These are phyloP conservation scores for Xerocomus minutiporus DNA, from an alignment of 1,284 basidiomycete species.

Conservation along the genomic window DNA sequence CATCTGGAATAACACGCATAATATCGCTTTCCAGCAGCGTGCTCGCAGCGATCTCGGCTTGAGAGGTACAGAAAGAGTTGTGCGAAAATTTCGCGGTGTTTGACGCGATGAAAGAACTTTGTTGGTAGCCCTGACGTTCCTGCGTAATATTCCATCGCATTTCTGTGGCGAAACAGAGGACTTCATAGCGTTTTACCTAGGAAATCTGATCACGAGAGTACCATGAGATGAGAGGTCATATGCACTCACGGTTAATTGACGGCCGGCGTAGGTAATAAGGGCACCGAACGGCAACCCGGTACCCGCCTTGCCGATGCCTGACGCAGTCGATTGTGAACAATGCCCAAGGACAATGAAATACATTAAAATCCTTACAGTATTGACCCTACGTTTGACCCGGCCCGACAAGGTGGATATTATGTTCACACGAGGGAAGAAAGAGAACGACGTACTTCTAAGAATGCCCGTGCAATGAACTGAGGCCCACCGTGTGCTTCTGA, in stretches of 20 bases:
- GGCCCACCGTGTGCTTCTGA: slow-evolving; percentile 26
- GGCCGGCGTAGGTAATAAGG: slow-evolving; percentile 19
- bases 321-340: background rate
- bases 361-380: slow-evolving; percentile 22
- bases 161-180: slow-evolving; percentile 26
- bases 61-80: background rate
- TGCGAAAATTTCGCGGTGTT: slow-evolving; percentile 1
- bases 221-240: background rate
- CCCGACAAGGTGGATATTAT: background rate
- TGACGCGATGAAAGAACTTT: slow-evolving; percentile 21
- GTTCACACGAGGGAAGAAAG: background rate
- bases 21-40: slow-evolving; percentile 17
- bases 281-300: slow-evolving; percentile 27
- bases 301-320: slow-evolving; percentile 29
- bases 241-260: slow-evolving; percentile 24
- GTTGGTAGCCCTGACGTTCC: slow-evolving; percentile 10
- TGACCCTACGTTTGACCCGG: slow-evolving; percentile 14
- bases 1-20: slow-evolving; percentile 17
- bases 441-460: slow-evolving; percentile 19
- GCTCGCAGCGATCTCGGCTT: background rate
- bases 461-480: slow-evolving; percentile 28
- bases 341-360: background rate
- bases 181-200: slow-evolving; percentile 29
- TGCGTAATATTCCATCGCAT: slow-evolving; percentile 26
- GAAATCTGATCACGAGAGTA: background rate